Conservation (phyloP, 768 basidiomycete species). For the Leccinum variicolor region DNA sequence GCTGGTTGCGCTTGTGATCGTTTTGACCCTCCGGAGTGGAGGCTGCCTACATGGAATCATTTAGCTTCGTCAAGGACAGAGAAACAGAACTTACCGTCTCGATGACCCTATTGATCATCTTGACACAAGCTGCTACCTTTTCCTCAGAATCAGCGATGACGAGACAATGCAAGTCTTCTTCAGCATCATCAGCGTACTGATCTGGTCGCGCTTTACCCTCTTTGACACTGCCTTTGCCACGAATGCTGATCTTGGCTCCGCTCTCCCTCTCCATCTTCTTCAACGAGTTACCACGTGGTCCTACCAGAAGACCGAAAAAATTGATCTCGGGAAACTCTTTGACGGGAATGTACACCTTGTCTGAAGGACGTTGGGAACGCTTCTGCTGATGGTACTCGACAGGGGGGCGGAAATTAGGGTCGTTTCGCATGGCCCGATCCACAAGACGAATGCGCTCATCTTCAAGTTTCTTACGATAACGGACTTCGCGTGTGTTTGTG, state of each 20-base stretch:
- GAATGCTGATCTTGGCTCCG: slow-evolving; percentile 97
- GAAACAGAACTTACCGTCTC: slow-evolving; percentile 71
- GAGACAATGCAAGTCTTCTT: slow-evolving; percentile 98
- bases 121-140: slow-evolving; percentile 88
- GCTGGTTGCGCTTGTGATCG: slow-evolving; percentile 98
- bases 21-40: slow-evolving; percentile 99
- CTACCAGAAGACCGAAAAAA: slow-evolving; percentile 97
- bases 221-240: slow-evolving; percentile 98
- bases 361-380: slow-evolving; percentile 87
- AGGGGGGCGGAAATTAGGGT: slow-evolving; percentile 96
- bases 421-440: slow-evolving; percentile 94
- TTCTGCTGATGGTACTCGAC: slow-evolving; percentile 96
- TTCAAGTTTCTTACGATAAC: slow-evolving; percentile 94
- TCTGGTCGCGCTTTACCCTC: slow-evolving; percentile 97
- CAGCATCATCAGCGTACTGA: slow-evolving; percentile 93
- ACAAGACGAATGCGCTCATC: slow-evolving; percentile 91
- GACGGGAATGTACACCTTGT: slow-evolving; percentile 99
- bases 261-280: slow-evolving; percentile 99
- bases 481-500: slow-evolving; percentile 97
- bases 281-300: slow-evolving; percentile 97
- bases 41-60: slow-evolving; percentile 64
- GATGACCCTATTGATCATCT: slow-evolving; percentile 95
- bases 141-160: slow-evolving; percentile 91
- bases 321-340: slow-evolving; percentile 99
- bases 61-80: not conserved